Base-by-base conservation (phyloP, 2,329 filamentous ascomycete genomes). In the Fusarium sp. region DNA sequence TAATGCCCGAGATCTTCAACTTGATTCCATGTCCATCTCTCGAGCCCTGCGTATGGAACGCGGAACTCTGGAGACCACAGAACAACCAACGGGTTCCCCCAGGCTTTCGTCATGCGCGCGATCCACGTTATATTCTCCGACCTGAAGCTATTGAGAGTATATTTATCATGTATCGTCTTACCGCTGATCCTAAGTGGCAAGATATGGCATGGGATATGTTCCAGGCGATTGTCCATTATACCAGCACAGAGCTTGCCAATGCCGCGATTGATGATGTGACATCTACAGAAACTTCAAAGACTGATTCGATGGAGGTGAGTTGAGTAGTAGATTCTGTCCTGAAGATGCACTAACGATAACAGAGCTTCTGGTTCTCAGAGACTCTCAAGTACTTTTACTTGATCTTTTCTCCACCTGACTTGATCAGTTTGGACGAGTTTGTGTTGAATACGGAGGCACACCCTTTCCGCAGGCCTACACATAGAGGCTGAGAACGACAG, bases 311-410 rank as follows among this genome's bases (percentile, higher is more conserved):
- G 87, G 88, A 92, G 79, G 56, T 54, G 84, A 74, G 79, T 78
- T 14, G 44, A 51, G 62, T n/a, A 17, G 5, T 9, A 70, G n/a
- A 6, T 19, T 17, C 3, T n/a, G 15, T 3, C n/a, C n/a, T 10
- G 45, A 9, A 19, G 52, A 47, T 42, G 5, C 59, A 19, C 62
- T 62, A 14, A 64, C 24, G 11, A 15, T 9, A 17, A 15, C 86
- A 93, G 81, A 91, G 87, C 64, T 92, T 92, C 73, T 93, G 91
- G 89, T 81, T 91, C 73, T 87, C 88, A 0, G 91, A 93, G 80
- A 93, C 90, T 19, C 79, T 93, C 65, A 93, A 93, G 78, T 93
- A 93, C 71, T 92, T 92, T 62, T 93, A 91, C 70, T 76, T 93
- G 54, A 85, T 92, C 31, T 93, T 92, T 70, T 88, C 87, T 36